Evolutionary conservation across 768 basidiomycete species (phyloP), one percentile per base, ranked within the genome.

Genomic region (Coprinellus aureogranulatus): DNA sequence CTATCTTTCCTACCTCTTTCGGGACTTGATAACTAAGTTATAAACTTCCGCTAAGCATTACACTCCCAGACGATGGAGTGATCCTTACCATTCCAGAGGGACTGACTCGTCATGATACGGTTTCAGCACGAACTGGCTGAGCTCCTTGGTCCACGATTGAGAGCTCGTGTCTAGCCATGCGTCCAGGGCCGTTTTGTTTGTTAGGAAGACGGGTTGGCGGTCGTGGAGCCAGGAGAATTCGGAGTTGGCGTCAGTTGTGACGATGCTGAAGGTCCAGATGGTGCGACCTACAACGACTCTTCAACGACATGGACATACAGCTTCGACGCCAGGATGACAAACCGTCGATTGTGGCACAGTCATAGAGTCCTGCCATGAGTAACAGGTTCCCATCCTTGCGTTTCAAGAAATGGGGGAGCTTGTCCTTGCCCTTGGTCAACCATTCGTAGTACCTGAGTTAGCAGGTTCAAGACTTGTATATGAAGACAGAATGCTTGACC

Each of bases 361-460:
- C 94, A 65, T 90, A 97, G 1, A 98, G 72, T 1, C 94, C 95
- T 1, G 95, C 95, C 68, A 99, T 79, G 30, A 94, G 82, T 80
- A 98, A 84, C 2, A 95, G 63, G 22, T 75, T 75, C 0, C 77
- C 77, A 57, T 88, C 82, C 44, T 82, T 80, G 42, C 81, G 84
- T 65, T 87, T 90, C 37, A 83, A 86, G 64, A 93, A 94, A 67
- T 96, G 85, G 0, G 95, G 92, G 1, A 91, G 65, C 62, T 89
- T 90, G 41, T 83, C 78, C 65, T 87, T 89, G 52, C 87, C 89
- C 68, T 88, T 92, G 56, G 86, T 88, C 41, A 92, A 78, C 96
- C 96, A 98, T 71, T 99, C 96, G 68, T 92, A 98, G 70, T 97
- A 97, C 28, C 92, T 92, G 31, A 16, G 41, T n/a, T n/a, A 39